phyloP scores from a whole-genome alignment of 2,329 filamentous ascomycete species.

The Pseudogymnoascus sp. region DNA sequence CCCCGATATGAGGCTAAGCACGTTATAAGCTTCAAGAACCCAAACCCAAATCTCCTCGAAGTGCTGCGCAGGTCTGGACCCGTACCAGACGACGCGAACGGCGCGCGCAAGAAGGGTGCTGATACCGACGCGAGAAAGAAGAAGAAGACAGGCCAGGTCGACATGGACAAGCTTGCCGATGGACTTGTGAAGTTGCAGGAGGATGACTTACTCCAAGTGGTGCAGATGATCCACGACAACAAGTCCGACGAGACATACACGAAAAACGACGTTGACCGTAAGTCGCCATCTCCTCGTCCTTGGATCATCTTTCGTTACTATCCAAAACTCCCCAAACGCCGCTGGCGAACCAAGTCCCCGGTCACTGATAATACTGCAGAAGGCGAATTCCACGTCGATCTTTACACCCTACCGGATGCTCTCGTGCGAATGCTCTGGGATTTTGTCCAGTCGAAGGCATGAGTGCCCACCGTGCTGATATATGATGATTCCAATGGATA shows the following conservation, averaged over 20 bases:
- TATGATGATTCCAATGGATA: neutral
- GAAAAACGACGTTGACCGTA: conserved; percentile 93
- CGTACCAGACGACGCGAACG: conserved; percentile 64
- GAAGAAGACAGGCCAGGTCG: conserved; percentile 53
- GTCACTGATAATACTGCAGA: conserved; percentile 41
- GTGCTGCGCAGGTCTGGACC: conserved; percentile 77
- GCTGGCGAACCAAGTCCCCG: neutral
- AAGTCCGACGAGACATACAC: conserved; percentile 92
- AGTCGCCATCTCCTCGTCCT: conserved; percentile 32
- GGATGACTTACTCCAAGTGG: conserved; percentile 88
- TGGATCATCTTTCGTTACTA: conserved; percentile 14
- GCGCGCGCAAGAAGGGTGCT: conserved; percentile 51
- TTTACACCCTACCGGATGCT: conserved; percentile 89
- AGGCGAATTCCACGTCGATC: conserved; percentile 95
- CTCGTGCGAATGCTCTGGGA: conserved; percentile 96
- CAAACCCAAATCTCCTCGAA: conserved; percentile 75
- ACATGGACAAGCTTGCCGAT: conserved; percentile 96
- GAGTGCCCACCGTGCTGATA: conserved; percentile 16
- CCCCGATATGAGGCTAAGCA: conserved; percentile 78
- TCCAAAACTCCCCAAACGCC: neutral
- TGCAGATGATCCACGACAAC: conserved; percentile 97
- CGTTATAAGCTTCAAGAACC: conserved; percentile 81
- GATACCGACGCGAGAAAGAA: conserved; percentile 70
- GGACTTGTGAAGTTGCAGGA: conserved; percentile 82
- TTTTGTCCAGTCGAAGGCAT: conserved; percentile 50